phyloP scores from a whole-genome alignment of 306 rosid genomes.

The Begonia loranthoides region DNA sequence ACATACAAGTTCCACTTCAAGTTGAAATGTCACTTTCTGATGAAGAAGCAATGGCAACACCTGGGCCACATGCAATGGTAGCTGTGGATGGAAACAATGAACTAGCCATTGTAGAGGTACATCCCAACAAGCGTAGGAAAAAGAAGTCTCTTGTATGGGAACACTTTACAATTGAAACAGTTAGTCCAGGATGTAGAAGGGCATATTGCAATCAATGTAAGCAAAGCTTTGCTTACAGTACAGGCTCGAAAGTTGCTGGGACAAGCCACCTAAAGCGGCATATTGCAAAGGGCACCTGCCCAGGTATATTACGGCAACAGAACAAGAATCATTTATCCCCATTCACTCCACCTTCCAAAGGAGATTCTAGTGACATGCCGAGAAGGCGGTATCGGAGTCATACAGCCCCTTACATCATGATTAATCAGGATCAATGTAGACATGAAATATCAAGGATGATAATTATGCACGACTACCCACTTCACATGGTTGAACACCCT shows the following conservation, averaged over 20 bases:
- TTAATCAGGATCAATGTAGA: slow-evolving; percentile 74
- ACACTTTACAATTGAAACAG: slow-evolving; percentile 79
- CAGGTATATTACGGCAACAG: slow-evolving; percentile 60
- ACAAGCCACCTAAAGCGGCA: slow-evolving; percentile 97
- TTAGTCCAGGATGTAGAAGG: slow-evolving; percentile 77
- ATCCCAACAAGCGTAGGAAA: slow-evolving; percentile 75
- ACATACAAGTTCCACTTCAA: neutral
- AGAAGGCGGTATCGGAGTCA: slow-evolving; percentile 63
- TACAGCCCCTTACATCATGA: slow-evolving; percentile 33
- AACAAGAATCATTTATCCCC: slow-evolving; percentile 40
- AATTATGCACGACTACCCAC: slow-evolving; percentile 88
- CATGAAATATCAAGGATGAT: slow-evolving; percentile 89
- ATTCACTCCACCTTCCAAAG: slow-evolving; percentile 42
- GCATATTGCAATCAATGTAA: slow-evolving; percentile 85
- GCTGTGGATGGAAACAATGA: slow-evolving; percentile 12
- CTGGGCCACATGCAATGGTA: slow-evolving; percentile 2
- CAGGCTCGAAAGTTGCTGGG: slow-evolving; percentile 91
- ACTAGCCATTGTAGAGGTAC: slow-evolving; percentile 32
- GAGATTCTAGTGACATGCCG: slow-evolving; percentile 26
- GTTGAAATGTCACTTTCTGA: slow-evolving; percentile 3
- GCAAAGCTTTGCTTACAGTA: slow-evolving; percentile 90
- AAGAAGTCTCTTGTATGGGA: slow-evolving; percentile 94
- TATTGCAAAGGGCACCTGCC: slow-evolving; percentile 80
- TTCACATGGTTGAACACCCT: slow-evolving; percentile 89
- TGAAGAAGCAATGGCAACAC: slow-evolving; percentile 21